phyloP scores from a whole-genome alignment of 2,329 filamentous ascomycete genomes.

The Ilyonectria mors-panacis region DNA sequence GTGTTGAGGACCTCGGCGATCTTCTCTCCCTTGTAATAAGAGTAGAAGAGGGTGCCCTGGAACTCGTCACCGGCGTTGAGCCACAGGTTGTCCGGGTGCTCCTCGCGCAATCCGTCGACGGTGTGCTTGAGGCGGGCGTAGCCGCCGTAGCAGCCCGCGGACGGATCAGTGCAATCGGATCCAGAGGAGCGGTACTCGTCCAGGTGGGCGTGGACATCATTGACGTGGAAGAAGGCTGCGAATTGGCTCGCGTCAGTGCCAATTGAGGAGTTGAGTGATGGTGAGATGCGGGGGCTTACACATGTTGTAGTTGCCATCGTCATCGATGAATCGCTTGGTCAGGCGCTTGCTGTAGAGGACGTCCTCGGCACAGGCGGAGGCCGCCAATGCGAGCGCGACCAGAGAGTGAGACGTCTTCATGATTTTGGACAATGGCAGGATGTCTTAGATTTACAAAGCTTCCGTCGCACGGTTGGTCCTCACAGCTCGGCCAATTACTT shows the following conservation, averaged over 20 bases:
- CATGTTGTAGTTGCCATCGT: conserved; percentile 67
- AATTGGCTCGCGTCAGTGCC: neutral
- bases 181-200: conserved; percentile 74
- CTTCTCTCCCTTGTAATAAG: conserved; percentile 77
- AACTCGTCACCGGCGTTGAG: conserved; percentile 80
- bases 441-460: conserved; percentile 5
- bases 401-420: conserved; percentile 45
- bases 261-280: neutral
- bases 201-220: conserved; percentile 78
- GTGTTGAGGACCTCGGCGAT: conserved; percentile 77
- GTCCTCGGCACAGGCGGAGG: conserved; percentile 58
- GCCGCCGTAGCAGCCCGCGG: conserved; percentile 73
- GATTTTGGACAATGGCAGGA: conserved; percentile 10
- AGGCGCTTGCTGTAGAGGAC: conserved; percentile 64
- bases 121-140: conserved; percentile 75
- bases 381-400: conserved; percentile 44
- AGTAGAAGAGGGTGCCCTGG: conserved; percentile 78
- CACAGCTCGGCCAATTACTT: neutral
- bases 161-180: conserved; percentile 71
- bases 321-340: conserved; percentile 65
- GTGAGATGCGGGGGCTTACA: conserved; percentile 50
- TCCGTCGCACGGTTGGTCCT: conserved; percentile 1
- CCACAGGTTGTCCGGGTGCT: conserved; percentile 73
- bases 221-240: conserved; percentile 76
- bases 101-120: conserved; percentile 69